Evolutionary conservation across 768 basidiomycete genomes (phyloP).

Genomic region (Pholiota conissans): DNA sequence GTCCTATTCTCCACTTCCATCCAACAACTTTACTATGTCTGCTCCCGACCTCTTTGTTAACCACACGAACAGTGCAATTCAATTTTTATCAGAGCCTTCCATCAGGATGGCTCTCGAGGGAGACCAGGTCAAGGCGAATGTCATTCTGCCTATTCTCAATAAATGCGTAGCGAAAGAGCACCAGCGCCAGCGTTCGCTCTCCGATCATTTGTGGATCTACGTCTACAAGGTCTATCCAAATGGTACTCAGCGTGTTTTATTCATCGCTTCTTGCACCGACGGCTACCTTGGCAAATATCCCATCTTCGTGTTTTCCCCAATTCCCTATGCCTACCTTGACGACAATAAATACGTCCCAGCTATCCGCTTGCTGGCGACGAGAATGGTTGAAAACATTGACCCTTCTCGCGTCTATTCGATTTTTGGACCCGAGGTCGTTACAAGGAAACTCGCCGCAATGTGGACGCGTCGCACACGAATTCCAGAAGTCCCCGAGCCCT

Average conservation of each 20-base stretch:
- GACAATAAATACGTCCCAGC: slow-evolving; percentile 36
- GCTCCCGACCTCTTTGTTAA: background rate
- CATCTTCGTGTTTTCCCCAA: slow-evolving; percentile 58
- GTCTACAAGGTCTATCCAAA: slow-evolving; percentile 13
- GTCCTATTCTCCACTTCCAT: background rate
- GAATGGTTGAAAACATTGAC: slow-evolving; percentile 33
- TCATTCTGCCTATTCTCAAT: slow-evolving; percentile 37
- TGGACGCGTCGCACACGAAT: slow-evolving; percentile 53
- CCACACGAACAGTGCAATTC: background rate
- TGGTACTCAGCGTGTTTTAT: slow-evolving; percentile 31
- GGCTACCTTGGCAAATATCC: slow-evolving; percentile 62
- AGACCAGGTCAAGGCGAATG: slow-evolving; percentile 40
- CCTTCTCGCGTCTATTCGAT: slow-evolving; percentile 54
- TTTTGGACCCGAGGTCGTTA: slow-evolving; percentile 53
- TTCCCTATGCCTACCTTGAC: slow-evolving; percentile 38
- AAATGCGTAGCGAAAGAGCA: slow-evolving; percentile 26
- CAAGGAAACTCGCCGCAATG: slow-evolving; percentile 41
- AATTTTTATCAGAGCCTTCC: background rate
- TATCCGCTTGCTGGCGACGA: slow-evolving; percentile 40
- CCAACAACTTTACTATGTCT: background rate
- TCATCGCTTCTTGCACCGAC: slow-evolving; percentile 61
- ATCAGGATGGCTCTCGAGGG: slow-evolving; percentile 37
- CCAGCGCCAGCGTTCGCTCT: background rate
- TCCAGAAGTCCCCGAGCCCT: slow-evolving; percentile 34
- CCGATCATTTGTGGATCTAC: slow-evolving; percentile 36